Evolutionary conservation across 139 green algal species (phyloP).

Genomic region (Edaphochlamys debaryana): DNA sequence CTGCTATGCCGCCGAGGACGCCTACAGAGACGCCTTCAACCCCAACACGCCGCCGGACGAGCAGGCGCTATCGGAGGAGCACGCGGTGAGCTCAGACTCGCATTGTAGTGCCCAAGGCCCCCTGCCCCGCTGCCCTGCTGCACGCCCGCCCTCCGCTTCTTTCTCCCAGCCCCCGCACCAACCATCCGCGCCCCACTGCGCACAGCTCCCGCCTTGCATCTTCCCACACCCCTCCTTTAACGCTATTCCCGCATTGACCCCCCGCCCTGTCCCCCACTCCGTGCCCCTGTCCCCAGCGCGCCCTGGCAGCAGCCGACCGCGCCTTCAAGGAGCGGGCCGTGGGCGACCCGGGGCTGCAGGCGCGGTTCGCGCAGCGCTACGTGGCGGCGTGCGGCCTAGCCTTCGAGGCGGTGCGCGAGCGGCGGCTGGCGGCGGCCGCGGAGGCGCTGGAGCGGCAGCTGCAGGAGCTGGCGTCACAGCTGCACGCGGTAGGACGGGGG

Average conservation of each 20-base stretch:
- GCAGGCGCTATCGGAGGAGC: slow-evolving; percentile 61
- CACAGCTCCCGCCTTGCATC: too few relatives aligned
- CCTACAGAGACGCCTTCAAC: slow-evolving; percentile 63
- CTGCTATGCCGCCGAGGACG: slow-evolving; percentile 74
- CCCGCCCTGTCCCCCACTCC: too few relatives aligned
- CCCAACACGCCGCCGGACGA: slow-evolving; percentile 62
- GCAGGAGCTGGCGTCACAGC: slow-evolving; percentile 6
- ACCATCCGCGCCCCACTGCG: too few relatives aligned
- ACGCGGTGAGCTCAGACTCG: slow-evolving; percentile 50
- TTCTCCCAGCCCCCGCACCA: background rate
- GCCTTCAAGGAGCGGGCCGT: slow-evolving; percentile 62
- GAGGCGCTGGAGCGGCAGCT: slow-evolving; percentile 30
- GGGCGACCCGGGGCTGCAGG: slow-evolving; percentile 52
- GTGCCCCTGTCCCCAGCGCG: slow-evolving; percentile 43
- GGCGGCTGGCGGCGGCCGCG: slow-evolving; percentile 8
- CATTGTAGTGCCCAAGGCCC: too few relatives aligned
- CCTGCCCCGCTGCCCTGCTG: background rate
- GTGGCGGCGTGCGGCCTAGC: slow-evolving; percentile 27
- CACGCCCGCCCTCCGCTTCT: too few relatives aligned
- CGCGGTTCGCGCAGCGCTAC: slow-evolving; percentile 40
- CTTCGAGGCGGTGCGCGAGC: slow-evolving; percentile 45
- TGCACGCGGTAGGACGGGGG: slow-evolving; percentile 33
- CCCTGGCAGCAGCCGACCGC: slow-evolving; percentile 41
- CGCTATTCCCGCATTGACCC: too few relatives aligned
- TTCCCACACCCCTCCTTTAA: too few relatives aligned